These are phyloP conservation scores for Daucus carota DNA, from an alignment of 129 eudicot genomes.

Conservation along the genomic window DNA sequence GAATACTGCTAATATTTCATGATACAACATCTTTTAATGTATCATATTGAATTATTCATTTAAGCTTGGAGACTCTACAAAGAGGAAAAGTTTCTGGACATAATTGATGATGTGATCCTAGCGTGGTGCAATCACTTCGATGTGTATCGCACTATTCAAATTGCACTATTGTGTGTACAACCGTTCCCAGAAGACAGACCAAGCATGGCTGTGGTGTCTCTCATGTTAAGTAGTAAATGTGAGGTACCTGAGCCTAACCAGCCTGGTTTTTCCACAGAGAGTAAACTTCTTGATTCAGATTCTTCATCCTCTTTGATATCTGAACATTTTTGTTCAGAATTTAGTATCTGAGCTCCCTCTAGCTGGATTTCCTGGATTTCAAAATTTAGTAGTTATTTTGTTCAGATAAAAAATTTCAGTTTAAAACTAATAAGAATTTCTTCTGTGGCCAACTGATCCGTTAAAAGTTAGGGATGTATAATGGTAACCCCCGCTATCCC, in stretches of 20 bases:
- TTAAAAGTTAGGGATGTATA: no score
- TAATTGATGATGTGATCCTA: slow-evolving; percentile 16
- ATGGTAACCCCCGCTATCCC: no score
- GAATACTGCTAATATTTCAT: no score
- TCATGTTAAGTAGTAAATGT: slow-evolving; percentile 22
- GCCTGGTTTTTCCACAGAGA: slow-evolving; percentile 27
- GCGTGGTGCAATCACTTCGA: slow-evolving; percentile 2
- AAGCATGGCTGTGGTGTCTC: slow-evolving; percentile 24
- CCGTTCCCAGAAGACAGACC: slow-evolving; percentile 32
- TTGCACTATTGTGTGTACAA: slow-evolving; percentile 37
- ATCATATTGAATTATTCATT: background rate
- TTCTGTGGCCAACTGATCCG: no score
- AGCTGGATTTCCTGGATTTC: no score
- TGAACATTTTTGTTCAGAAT: no score
- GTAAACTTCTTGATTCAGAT: no score
- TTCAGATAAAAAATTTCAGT: no score
- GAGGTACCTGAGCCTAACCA: slow-evolving; percentile 24
- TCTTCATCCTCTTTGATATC: no score
- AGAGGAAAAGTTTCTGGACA: slow-evolving; percentile 14
- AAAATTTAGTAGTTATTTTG: no score
- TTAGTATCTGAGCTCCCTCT: no score
- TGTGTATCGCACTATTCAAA: slow-evolving; percentile 23
- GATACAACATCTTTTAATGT: background rate
- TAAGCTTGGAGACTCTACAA: slow-evolving; percentile 39
- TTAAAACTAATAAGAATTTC: no score